Evolutionary conservation across 306 rosid genomes (phyloP).

Genomic region (Crotalaria pallida): DNA sequence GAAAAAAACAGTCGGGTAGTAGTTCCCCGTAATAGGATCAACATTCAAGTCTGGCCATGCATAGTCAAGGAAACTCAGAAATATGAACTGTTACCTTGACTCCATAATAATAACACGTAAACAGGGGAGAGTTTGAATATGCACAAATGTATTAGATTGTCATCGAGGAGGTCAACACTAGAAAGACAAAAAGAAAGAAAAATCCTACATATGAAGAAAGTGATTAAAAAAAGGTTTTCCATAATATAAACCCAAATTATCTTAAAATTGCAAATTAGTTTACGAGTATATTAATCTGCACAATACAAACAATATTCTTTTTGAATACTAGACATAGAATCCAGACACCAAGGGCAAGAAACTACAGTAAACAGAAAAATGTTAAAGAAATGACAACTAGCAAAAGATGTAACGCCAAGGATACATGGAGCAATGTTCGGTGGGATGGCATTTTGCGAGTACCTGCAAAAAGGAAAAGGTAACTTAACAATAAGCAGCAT

Average conservation of each 20-base stretch:
- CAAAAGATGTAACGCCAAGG: constrained; percentile 39
- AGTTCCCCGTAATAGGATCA: constrained; percentile 78
- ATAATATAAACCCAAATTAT: not conserved
- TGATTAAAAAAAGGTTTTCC: not conserved
- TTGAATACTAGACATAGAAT: not conserved
- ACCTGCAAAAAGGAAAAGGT: constrained; percentile 41
- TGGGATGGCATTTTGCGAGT: constrained; percentile 65
- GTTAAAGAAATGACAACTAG: not conserved
- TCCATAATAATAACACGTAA: not conserved
- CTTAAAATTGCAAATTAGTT: not conserved
- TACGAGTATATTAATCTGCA: not conserved
- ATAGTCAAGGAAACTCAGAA: constrained; percentile 54
- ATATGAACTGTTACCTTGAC: not conserved
- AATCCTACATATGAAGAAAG: not conserved
- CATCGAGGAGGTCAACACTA: not conserved
- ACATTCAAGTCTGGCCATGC: constrained; percentile 58
- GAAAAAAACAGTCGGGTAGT: constrained; percentile 79
- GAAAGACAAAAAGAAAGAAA: not conserved
- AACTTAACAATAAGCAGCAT: not conserved
- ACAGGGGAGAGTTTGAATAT: not conserved
- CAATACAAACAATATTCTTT: not conserved
- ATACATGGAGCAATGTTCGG: constrained; percentile 93
- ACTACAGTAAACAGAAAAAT: not conserved
- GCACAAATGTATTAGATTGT: not conserved
- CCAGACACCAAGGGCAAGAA: constrained; percentile 3